A percentile compares a stretch with the other conserved stretches of the same genome.
Evolutionary conservation across 2,329 filamentous ascomycete species (phyloP).

Genomic region (Neofusicoccum kwambonambiense): DNA sequence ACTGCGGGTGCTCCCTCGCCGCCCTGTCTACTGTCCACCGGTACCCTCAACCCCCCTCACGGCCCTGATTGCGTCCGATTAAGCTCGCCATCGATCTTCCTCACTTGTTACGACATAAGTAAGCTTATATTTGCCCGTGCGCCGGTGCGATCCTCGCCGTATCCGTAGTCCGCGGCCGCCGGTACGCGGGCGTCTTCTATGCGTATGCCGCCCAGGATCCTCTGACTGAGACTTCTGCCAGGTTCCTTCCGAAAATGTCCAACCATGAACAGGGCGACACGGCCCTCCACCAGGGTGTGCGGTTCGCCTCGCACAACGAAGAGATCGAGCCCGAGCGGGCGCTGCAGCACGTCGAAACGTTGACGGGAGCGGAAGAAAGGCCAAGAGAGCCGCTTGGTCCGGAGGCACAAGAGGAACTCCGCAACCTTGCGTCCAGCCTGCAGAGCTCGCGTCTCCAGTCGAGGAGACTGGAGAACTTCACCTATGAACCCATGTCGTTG

Average conservation of each 20-base stretch:
- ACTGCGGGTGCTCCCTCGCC: not conserved
- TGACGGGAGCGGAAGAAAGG: conserved; percentile 26
- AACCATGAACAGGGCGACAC: conserved; percentile 12
- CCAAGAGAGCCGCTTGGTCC: conserved; percentile 35
- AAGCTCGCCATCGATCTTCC: not conserved
- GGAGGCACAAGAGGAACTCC: conserved; percentile 62
- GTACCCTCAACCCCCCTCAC: not conserved
- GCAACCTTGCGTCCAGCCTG: conserved; percentile 68
- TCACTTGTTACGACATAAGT: conserved; percentile 1
- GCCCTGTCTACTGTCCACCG: not conserved
- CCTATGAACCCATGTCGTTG: conserved; percentile 87
- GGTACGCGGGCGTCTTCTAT: not conserved
- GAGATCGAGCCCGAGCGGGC: conserved; percentile 38
- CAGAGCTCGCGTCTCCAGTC: conserved; percentile 77
- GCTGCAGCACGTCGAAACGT: conserved; percentile 33
- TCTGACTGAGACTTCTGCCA: conserved; percentile 11
- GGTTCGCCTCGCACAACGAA: conserved; percentile 40
- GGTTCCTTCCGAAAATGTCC: conserved; percentile 15
- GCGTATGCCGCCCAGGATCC: conserved; percentile 1
- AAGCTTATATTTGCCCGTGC: conserved; percentile 11
- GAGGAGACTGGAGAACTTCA: conserved; percentile 78
- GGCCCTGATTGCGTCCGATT: not conserved
- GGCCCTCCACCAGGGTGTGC: conserved; percentile 33
- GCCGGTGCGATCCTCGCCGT: not conserved
- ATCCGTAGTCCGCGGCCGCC: not conserved